These are phyloP conservation scores for Solanum pennellii DNA, from an alignment of 257 asterid species.

Conservation along the genomic window DNA sequence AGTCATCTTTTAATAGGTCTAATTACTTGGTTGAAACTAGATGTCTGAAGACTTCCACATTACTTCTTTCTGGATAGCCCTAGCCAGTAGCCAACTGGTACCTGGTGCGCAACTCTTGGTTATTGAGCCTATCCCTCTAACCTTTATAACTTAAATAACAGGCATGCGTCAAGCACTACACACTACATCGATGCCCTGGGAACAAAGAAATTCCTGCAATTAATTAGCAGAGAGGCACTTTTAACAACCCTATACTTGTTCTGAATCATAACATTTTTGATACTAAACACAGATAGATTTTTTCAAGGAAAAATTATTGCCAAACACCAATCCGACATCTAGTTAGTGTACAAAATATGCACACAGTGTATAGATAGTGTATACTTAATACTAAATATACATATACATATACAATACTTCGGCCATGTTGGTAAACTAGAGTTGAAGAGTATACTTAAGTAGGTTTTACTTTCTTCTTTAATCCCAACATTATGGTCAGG, in stretches of 20 bases:
- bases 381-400: not conserved
- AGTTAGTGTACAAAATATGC: not conserved
- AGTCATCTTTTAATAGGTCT: not conserved
- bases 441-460: not conserved
- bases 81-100: not conserved
- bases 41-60: not conserved
- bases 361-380: too few relatives aligned
- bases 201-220: not conserved
- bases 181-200: not conserved
- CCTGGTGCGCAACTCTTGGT: not conserved
- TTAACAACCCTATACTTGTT: not conserved
- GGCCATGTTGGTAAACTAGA: not conserved
- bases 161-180: not conserved
- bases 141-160: not conserved
- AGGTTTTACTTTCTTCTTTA: not conserved
- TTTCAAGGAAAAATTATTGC: not conserved
- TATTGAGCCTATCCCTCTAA: not conserved
- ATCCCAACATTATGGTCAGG: not conserved
- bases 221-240: not conserved
- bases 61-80: not conserved
- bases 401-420: not conserved
- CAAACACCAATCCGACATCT: not conserved
- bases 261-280: not conserved
- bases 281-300: not conserved
- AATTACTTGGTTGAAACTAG: not conserved